Evolutionary conservation across 1,284 basidiomycete genomes (phyloP).

Genomic region (Ceratobasidium sp.): DNA sequence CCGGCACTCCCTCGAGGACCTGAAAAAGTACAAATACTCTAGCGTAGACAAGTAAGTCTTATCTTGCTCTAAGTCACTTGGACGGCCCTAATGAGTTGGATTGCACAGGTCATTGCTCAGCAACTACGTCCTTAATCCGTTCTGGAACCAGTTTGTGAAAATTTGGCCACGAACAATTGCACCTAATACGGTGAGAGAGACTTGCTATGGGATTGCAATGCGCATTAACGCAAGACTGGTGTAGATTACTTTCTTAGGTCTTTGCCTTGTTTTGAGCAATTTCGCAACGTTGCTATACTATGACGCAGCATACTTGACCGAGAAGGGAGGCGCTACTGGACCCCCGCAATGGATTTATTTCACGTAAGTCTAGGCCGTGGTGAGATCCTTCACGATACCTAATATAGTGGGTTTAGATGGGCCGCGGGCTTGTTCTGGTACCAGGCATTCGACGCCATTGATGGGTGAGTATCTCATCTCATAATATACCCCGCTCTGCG

Average conservation of each 20-base stretch:
- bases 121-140: conserved; percentile 87
- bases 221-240: conserved; percentile 18
- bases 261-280: conserved; percentile 87
- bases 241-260: conserved; percentile 88
- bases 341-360: conserved; percentile 89
- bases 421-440: conserved; percentile 92
- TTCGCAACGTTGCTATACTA: conserved; percentile 86
- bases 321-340: conserved; percentile 71
- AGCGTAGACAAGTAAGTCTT: conserved; percentile 65
- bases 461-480: conserved; percentile 69
- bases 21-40: conserved; percentile 70
- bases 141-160: conserved; percentile 95
- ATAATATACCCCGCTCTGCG: not conserved
- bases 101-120: conserved; percentile 77
- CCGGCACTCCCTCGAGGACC: conserved; percentile 59
- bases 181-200: conserved; percentile 84
- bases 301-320: conserved; percentile 80
- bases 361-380: conserved; percentile 67
- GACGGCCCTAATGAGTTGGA: not conserved
- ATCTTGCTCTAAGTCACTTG: not conserved
- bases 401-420: conserved; percentile 70
- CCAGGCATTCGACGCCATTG: conserved; percentile 90
- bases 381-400: conserved; percentile 25
- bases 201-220: not conserved
- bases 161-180: conserved; percentile 90